Evolutionary conservation across 306 rosid species (phyloP).

Genomic region (Castanea sativa): DNA sequence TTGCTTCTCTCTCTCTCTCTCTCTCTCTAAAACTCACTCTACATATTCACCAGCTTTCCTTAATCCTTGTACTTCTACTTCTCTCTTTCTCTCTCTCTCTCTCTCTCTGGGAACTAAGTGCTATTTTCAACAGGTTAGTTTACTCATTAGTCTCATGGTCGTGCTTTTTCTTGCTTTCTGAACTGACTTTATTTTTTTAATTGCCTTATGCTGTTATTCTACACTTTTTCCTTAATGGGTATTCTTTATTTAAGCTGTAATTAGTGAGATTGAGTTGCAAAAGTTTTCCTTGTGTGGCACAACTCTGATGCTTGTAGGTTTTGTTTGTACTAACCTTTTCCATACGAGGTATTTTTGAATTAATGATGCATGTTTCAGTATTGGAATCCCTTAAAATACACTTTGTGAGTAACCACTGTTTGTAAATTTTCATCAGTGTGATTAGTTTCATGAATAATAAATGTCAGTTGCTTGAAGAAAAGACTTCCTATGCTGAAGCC

Average conservation of each 20-base stretch:
- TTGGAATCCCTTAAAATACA: not conserved
- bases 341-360: not conserved
- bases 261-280: not conserved
- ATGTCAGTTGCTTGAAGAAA: no score
- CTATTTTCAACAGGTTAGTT: conserved; percentile 30
- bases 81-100: not conserved
- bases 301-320: not conserved
- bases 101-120: not conserved
- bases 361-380: not conserved
- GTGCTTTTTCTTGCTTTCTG: not conserved
- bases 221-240: conserved; percentile 10
- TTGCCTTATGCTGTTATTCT: not conserved
- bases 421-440: not conserved
- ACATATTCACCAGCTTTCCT: not conserved
- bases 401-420: not conserved
- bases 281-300: not conserved
- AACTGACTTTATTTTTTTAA: not conserved
- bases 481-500: no score
- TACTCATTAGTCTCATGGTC: not conserved
- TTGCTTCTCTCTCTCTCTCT: not conserved
- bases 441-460: no score
- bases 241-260: not conserved
- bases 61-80: not conserved
- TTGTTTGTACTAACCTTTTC: not conserved
- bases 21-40: not conserved